Evolutionary conservation across 108 stramenopile genomes (phyloP), one percentile per base, ranked within the genome.

Genomic region (Discostella stelligeroides): DNA sequence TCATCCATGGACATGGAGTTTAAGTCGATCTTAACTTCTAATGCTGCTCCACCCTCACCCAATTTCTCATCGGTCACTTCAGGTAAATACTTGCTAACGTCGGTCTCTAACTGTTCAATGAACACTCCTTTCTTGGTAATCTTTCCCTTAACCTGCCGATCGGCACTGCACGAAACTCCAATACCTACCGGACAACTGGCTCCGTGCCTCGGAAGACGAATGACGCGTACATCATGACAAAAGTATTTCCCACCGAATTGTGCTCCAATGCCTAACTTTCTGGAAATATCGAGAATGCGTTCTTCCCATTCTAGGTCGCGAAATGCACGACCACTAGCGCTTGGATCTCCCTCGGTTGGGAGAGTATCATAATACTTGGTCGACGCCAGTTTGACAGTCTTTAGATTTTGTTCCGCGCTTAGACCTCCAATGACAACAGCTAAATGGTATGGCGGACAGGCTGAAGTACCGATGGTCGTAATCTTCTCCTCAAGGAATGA

Each of bases 231-330:
- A 78, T 98, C 97, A 70, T 97, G 97, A 80, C 95, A 96, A 76
- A 98, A 98, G 88, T 98, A 97, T 71, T 98, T 98, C 14, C 97
- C 97, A 41, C 96, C 97, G 70, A 97, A 94, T 78, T 95, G 96
- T 4, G 97, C 97, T 47, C 97, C 97, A 70, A 98, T 96, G 34
- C 97, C 97, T 42, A 97, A 70, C 15, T 92, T 86, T 12, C 88
- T 92, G 29, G 94, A 95, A 79, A 98, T 90, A 50, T 95, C 78
- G 40, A 97, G 63, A 54, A 98, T 88, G 67, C 95, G 81, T 27
- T 87, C 69, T 71, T 98, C 97, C 94, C 93, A 92, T 50, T 84
- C 86, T 9, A 88, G 28, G 72, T 98, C 97, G 14, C 97, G 91
- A 76, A 97, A 98, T 15, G 97, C 97, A 40, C 95, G 83, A 20